These are phyloP conservation scores for Coniochaeta prunicola DNA, from an alignment of 2,329 filamentous ascomycete species.

Conservation along the genomic window DNA sequence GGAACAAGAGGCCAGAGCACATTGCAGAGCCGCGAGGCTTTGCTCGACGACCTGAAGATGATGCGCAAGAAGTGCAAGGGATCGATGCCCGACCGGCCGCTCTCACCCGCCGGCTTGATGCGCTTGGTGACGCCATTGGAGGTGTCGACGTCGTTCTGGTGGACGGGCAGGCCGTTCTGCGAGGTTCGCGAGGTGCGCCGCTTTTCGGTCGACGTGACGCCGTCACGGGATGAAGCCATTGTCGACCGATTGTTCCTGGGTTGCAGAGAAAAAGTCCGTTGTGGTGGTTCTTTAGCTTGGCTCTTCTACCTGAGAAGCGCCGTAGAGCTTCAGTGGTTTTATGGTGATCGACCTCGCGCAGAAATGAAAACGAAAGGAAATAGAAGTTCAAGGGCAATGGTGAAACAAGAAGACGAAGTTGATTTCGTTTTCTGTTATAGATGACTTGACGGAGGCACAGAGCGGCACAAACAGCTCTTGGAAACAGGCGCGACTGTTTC, in stretches of 20 bases:
- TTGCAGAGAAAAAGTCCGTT: background rate
- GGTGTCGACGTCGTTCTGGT: background rate
- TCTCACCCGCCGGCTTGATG: constrained; percentile 48
- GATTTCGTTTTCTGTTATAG: background rate
- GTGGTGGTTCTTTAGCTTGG: background rate
- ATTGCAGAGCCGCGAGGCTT: constrained; percentile 58
- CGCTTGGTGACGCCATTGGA: background rate
- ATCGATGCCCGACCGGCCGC: constrained; percentile 59
- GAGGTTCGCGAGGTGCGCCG: background rate
- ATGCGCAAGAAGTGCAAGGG: constrained; percentile 57
- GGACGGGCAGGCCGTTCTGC: background rate
- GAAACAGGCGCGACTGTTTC: background rate
- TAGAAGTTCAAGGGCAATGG: background rate
- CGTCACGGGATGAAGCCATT: background rate
- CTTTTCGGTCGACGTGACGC: background rate
- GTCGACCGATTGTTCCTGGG: background rate
- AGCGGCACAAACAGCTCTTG: background rate
- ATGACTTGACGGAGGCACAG: background rate
- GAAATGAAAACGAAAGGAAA: background rate
- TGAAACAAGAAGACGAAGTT: background rate
- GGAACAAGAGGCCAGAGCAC: constrained; percentile 70
- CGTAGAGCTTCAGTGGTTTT: background rate
- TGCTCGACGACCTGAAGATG: constrained; percentile 55
- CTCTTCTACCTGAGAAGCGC: background rate
- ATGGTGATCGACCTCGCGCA: background rate